phyloP scores from a whole-genome alignment of 352 stramenopile genomes.

The Globisporangium apiculatum region DNA sequence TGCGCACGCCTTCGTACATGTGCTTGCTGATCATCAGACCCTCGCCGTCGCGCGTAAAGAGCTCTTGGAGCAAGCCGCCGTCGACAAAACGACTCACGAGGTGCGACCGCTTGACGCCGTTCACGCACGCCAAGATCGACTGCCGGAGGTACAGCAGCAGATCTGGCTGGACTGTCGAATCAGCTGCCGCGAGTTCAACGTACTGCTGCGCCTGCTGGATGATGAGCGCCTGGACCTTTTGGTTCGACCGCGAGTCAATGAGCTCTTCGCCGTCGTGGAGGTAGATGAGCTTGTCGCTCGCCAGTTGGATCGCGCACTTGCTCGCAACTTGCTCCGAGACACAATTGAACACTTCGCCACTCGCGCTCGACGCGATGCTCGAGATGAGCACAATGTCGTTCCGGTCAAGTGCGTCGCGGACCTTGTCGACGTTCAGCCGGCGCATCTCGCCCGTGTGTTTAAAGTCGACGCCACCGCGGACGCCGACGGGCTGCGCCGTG shows the following conservation, averaged over 20 bases:
- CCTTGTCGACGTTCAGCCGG: slow-evolving; percentile 88
- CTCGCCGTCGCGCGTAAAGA: slow-evolving; percentile 97
- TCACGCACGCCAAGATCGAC: slow-evolving; percentile 76
- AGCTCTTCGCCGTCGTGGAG: slow-evolving; percentile 86
- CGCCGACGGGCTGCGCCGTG: slow-evolving; percentile 87
- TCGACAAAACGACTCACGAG: slow-evolving; percentile 83
- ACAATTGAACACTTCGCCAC: slow-evolving; percentile 91
- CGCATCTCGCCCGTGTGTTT: slow-evolving; percentile 93
- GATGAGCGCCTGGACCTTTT: slow-evolving; percentile 69
- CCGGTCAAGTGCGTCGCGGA: slow-evolving; percentile 87
- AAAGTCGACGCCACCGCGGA: slow-evolving; percentile 83
- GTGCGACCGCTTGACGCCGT: slow-evolving; percentile 81
- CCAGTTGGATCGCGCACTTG: slow-evolving; percentile 79
- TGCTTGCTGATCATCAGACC: slow-evolving; percentile 96
- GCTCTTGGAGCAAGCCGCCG: slow-evolving; percentile 91
- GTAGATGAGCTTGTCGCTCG: slow-evolving; percentile 86
- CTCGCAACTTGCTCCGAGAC: slow-evolving; percentile 85
- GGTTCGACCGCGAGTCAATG: slow-evolving; percentile 74
- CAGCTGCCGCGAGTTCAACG: slow-evolving; percentile 47
- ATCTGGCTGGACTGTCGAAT: slow-evolving; percentile 49
- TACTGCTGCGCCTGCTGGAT: slow-evolving; percentile 82
- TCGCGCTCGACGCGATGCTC: slow-evolving; percentile 93
- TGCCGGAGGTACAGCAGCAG: slow-evolving; percentile 84
- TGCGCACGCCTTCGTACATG: slow-evolving; percentile 94
- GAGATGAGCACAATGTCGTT: slow-evolving; percentile 96